Evolutionary conservation across 1,284 basidiomycete genomes (phyloP).

Genomic region (Cryptococcus jaspeensis): DNA sequence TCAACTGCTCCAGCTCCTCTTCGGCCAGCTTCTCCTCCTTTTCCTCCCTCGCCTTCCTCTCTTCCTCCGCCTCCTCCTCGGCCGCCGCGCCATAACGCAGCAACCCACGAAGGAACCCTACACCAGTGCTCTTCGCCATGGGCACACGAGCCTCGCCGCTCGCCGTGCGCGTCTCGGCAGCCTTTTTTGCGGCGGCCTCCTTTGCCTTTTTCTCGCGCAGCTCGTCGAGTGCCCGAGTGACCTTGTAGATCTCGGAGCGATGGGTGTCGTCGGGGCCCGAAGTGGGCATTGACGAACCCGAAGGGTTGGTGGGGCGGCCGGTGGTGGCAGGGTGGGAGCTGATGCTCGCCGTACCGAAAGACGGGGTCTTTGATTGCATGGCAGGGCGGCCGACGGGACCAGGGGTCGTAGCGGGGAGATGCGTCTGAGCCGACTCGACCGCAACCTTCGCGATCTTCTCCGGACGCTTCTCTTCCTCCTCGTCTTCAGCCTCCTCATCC

Average conservation of each 20-base stretch:
- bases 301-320: not conserved
- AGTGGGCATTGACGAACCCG: conserved; percentile 2
- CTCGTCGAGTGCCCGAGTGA: conserved; percentile 41
- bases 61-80: conserved; percentile 27
- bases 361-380: conserved; percentile 12
- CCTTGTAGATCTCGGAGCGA: conserved; percentile 34
- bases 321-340: conserved; percentile 8
- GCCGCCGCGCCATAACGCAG: conserved; percentile 23
- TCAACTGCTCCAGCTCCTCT: conserved; percentile 31
- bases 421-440: not conserved
- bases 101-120: conserved; percentile 43
- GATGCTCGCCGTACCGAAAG: conserved; percentile 6
- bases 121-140: conserved; percentile 24
- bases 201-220: conserved; percentile 39
- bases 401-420: conserved; percentile 12
- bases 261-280: conserved; percentile 7
- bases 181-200: conserved; percentile 32
- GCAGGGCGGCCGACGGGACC: conserved; percentile 13
- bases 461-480: conserved; percentile 21
- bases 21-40: conserved; percentile 34
- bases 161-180: conserved; percentile 10
- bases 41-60: conserved; percentile 21
- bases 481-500: conserved; percentile 18
- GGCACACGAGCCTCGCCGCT: conserved; percentile 4
- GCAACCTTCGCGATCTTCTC: conserved; percentile 38